These are phyloP conservation scores for Scytalidium sp. DNA, from an alignment of 2,329 filamentous ascomycete genomes.

Conservation along the genomic window DNA sequence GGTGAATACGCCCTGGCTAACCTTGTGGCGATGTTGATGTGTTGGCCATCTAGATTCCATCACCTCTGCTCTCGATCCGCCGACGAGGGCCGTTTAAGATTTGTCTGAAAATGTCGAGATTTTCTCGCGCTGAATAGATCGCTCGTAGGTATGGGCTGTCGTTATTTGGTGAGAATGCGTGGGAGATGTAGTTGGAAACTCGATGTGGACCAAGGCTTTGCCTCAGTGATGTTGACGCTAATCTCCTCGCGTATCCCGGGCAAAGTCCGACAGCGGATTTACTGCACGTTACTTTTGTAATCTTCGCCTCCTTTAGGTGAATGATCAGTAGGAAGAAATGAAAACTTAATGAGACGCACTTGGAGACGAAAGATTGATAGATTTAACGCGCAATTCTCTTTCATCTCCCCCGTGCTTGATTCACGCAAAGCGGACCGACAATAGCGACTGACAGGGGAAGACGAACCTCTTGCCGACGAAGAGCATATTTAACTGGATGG, in stretches of 20 bases:
- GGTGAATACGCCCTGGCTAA: background rate
- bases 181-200: background rate
- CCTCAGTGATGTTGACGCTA: background rate
- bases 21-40: constrained; percentile 21
- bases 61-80: constrained; percentile 3
- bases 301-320: background rate
- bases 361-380: background rate
- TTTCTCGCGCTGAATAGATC: too few relatives aligned
- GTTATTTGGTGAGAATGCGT: background rate
- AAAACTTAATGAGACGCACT: background rate
- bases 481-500: background rate
- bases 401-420: background rate
- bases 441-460: background rate
- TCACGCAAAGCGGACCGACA: background rate
- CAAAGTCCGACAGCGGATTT: background rate
- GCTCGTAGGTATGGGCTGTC: too few relatives aligned
- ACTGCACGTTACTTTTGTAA: background rate
- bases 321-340: background rate
- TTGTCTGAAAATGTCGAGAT: background rate
- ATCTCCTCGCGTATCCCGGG: background rate
- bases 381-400: background rate
- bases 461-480: background rate
- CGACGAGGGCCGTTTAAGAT: background rate
- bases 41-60: constrained; percentile 17
- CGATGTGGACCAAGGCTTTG: background rate